Conservation (phyloP, 306 rosid species). For the Lotus japonicus region DNA sequence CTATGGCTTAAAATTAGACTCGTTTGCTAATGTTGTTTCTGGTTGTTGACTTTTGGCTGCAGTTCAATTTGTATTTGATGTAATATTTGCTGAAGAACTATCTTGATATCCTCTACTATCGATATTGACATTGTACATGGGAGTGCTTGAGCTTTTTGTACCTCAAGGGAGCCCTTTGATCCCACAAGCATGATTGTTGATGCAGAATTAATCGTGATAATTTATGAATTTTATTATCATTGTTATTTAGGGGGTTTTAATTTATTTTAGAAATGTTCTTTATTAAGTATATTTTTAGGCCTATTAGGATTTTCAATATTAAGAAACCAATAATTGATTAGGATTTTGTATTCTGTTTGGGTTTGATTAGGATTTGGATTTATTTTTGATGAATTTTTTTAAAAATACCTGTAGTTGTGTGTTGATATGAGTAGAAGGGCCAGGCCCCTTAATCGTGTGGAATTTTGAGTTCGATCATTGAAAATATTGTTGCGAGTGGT, state of each 20-base stretch:
- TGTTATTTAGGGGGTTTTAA: neutral
- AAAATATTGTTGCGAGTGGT: no score
- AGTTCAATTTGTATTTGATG: constrained; percentile 51
- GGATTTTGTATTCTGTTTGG: no score
- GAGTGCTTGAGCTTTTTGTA: neutral
- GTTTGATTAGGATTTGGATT: neutral
- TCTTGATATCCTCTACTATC: constrained; percentile 22
- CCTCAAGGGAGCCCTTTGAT: constrained; percentile 15
- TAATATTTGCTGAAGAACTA: constrained; percentile 54
- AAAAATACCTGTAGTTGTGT: neutral
- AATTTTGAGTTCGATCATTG: no score
- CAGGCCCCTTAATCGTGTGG: no score
- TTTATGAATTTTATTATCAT: neutral
- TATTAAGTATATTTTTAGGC: neutral
- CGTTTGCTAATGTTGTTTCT: neutral
- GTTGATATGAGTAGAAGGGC: no score
- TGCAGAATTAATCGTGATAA: neutral
- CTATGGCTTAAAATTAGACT: neutral
- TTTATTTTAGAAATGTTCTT: neutral
- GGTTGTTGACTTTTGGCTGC: constrained; percentile 19
- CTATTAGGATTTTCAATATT: no score
- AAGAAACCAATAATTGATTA: no score
- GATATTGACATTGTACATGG: neutral
- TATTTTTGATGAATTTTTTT: no score
- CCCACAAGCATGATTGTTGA: neutral